Percentiles rank a stretch among this genome's conserved stretches.
phyloP scores from a whole-genome alignment of 768 basidiomycete genomes.

The Collybia mongolica region DNA sequence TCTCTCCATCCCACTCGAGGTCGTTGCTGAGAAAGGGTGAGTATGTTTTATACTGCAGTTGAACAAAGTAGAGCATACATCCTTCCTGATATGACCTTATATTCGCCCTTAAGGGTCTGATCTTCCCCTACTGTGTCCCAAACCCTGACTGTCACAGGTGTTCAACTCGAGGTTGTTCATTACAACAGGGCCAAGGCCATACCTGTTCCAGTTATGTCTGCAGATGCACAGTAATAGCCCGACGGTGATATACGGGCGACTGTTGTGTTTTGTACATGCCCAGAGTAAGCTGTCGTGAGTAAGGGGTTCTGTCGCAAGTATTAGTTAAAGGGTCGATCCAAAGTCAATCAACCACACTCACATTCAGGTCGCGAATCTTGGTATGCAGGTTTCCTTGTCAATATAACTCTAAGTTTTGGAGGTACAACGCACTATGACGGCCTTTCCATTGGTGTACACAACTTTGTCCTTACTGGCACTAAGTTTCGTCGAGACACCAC shows the following conservation, averaged over 20 bases:
- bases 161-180: not conserved
- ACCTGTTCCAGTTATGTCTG: slow-evolving; percentile 82
- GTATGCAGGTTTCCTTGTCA: not conserved
- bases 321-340: not conserved
- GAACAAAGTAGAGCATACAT: slow-evolving; percentile 46
- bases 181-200: slow-evolving; percentile 10
- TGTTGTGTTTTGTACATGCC: slow-evolving; percentile 82
- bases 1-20: slow-evolving; percentile 95
- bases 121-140: slow-evolving; percentile 93
- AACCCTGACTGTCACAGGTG: slow-evolving; percentile 60
- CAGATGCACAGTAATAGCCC: slow-evolving; percentile 95
- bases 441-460: slow-evolving; percentile 82
- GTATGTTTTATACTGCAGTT: not conserved
- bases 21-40: slow-evolving; percentile 62
- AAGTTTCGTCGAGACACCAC: slow-evolving; percentile 73
- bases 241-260: slow-evolving; percentile 92
- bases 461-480: slow-evolving; percentile 76
- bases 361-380: slow-evolving; percentile 84
- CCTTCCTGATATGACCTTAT: slow-evolving; percentile 68
- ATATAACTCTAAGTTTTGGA: not conserved
- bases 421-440: slow-evolving; percentile 68
- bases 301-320: slow-evolving; percentile 55
- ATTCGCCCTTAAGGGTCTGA: slow-evolving; percentile 78
- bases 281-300: slow-evolving; percentile 64
- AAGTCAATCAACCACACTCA: slow-evolving; percentile 27